Evolutionary conservation across 768 basidiomycete species (phyloP), one percentile per base, ranked within the genome.

Genomic region (Pulveroboletus sp.): DNA sequence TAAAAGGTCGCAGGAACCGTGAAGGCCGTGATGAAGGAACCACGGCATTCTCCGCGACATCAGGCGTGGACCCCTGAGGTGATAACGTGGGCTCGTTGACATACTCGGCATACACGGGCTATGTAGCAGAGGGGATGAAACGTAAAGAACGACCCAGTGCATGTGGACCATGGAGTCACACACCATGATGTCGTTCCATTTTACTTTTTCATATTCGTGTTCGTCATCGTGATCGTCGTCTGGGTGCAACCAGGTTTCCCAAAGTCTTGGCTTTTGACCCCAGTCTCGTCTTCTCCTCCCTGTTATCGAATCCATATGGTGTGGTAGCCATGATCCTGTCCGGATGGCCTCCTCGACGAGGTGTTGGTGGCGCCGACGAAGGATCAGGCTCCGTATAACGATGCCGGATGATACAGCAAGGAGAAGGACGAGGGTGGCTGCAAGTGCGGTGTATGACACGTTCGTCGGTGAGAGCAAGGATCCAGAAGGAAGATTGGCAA

Each of bases 361-460:
- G 6, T 73, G 74, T 15, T 79, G 75, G 49, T 82, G 80, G 4
- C 85, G 76, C 12, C 82, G 68, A 3, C 85, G 76, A n/a, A 86
- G 72, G 36, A 85, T 53, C 50, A 85, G 74, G 18, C 82, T 85
- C 32, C 85, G 81, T 40, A 78, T 56, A 52, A 86, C 77, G 60
- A 86, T 84, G 11, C 82, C 82, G 3, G 77, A 77, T 8, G 83
- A 84, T n/a, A 87, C 79, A 36, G 74, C 72, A 21, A 86, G 75
- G 17, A 87, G 77, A 18, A 86, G 77, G 51, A 86, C 76, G 44
- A 86, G 77, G 2, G 85, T 86, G 3, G 85, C 84, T 73, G 49
- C 15, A 43, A 79, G 73, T 53, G 79, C 77, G 5, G 76, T 76
- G 57, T 60, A 71, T 0, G 66, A 67, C n/a, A 46, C 27, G 15